Conservation (phyloP, 108 stramenopile genomes). For the Nitzschia putrida region DNA sequence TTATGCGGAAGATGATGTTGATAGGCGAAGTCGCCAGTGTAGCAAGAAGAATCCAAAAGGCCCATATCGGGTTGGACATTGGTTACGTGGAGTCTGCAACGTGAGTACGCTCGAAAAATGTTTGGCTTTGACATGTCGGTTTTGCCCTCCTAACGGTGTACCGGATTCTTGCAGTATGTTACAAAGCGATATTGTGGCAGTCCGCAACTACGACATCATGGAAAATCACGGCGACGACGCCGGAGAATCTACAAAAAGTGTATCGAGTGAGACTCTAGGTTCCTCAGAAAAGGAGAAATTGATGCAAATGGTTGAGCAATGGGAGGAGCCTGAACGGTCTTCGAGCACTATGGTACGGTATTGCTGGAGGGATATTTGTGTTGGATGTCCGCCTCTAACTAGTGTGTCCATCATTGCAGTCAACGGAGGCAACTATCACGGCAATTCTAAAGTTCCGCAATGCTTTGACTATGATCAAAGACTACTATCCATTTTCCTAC, state of each 20-base stretch:
- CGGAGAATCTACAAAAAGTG: conserved; percentile 3
- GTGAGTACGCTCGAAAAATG: neutral
- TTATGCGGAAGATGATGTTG: conserved; percentile 68
- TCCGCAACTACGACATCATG: no score
- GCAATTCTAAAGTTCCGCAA: conserved; percentile 59
- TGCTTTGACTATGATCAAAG: conserved; percentile 58
- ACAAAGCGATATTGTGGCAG: no score
- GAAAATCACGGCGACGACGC: neutral
- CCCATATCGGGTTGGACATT: neutral
- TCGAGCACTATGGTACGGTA: conserved; percentile 12
- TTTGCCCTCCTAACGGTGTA: no score
- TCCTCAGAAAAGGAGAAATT: conserved; percentile 26
- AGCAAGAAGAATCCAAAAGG: conserved; percentile 5
- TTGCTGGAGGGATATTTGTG: neutral
- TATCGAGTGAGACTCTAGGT: neutral
- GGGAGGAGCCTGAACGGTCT: conserved; percentile 61
- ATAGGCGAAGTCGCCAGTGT: conserved; percentile 55
- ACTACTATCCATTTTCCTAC: conserved; percentile 57
- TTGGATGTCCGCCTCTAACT: neutral
- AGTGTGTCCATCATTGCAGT: neutral
- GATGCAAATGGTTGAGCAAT: conserved; percentile 47
- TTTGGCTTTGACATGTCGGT: no score
- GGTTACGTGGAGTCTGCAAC: neutral
- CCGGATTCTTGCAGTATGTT: no score
- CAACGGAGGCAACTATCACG: conserved; percentile 27